Base-by-base conservation (phyloP, 306 rosid genomes). In the Cucumis sativus region DNA sequence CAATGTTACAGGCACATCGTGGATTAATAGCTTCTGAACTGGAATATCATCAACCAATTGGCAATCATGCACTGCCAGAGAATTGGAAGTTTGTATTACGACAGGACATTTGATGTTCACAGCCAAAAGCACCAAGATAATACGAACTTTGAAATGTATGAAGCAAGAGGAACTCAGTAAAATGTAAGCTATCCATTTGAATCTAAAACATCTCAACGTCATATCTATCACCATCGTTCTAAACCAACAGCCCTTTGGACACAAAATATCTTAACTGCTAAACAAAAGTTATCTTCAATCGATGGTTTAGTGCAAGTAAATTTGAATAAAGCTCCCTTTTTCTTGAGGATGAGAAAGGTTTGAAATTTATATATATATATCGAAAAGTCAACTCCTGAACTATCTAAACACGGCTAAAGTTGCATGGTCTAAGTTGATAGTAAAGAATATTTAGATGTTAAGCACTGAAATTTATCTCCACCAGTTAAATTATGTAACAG, bases 1-100 rank as follows among this genome's bases (percentile, higher is more conserved):
- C 87, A 81, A 91, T 90, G 80, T 93, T 23, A 93, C 97, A 0
- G 96, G 98, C 55, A 93, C 97, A 57, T 93, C 96, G 79, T 90
- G 97, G 84, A 93, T 82, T 76, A 88, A 81, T 68, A 91, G 88
- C 85, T 91, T 91, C 80, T 91, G 94, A 55, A 81, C 80, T 39
- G 96, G 96, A 85, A 91, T 89, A 78, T 91, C 97, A 78, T 91
- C 94, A 47, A 93, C 96, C 82, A 93, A 81, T 66, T 93, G 97
- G 56, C 97, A 88, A 71, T 93, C 96, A 54, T 93, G 96, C 80
- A 91, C 98, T 90, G 88, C 85, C 80, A 80, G 11, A 77, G 41
- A 71, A 17, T 81, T 71, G 49, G 71, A 33, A 73, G 64, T 15
- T 67, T 55, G 75, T 68, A 69, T 75, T 68, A 70, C 15, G 40